Conservation (phyloP, 2,329 filamentous ascomycete species). For the Botrytis pseudocinerea region DNA sequence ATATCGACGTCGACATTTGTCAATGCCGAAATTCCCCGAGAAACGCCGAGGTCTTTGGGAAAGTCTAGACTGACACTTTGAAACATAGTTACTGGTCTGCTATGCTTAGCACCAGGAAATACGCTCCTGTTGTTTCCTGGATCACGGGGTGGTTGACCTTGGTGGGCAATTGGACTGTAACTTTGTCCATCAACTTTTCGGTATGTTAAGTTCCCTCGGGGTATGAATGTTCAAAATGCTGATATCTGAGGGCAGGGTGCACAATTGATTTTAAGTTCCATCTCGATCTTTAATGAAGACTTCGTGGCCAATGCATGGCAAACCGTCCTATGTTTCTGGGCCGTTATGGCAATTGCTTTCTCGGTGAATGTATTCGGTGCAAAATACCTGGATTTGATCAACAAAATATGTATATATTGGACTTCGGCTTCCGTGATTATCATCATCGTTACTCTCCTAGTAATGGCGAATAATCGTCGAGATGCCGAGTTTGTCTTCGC, state of each 20-base stretch:
- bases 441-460: conserved; percentile 61
- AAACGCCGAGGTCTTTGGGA: neutral
- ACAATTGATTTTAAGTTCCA: conserved; percentile 65
- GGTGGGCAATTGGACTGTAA: conserved; percentile 71
- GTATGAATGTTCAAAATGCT: neutral
- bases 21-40: conserved; percentile 12
- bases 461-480: conserved; percentile 57
- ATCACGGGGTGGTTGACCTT: conserved; percentile 72
- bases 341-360: conserved; percentile 65
- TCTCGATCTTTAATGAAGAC: conserved; percentile 68
- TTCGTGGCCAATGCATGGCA: conserved; percentile 69
- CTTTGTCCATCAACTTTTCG: conserved; percentile 51
- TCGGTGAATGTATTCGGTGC: conserved; percentile 64
- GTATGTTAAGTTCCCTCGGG: conserved; percentile 3
- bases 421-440: conserved; percentile 66
- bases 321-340: conserved; percentile 72
- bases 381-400: conserved; percentile 64
- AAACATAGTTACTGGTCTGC: conserved; percentile 59
- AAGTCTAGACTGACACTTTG: conserved; percentile 13
- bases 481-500: conserved; percentile 65
- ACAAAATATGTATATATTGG: conserved; percentile 74
- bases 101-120: conserved; percentile 65
- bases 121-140: conserved; percentile 67
- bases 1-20: neutral
- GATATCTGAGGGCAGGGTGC: conserved; percentile 52